Evolutionary conservation across 768 basidiomycete species (phyloP), one percentile per base, ranked within the genome.

Genomic region (Suillus decipiens): DNA sequence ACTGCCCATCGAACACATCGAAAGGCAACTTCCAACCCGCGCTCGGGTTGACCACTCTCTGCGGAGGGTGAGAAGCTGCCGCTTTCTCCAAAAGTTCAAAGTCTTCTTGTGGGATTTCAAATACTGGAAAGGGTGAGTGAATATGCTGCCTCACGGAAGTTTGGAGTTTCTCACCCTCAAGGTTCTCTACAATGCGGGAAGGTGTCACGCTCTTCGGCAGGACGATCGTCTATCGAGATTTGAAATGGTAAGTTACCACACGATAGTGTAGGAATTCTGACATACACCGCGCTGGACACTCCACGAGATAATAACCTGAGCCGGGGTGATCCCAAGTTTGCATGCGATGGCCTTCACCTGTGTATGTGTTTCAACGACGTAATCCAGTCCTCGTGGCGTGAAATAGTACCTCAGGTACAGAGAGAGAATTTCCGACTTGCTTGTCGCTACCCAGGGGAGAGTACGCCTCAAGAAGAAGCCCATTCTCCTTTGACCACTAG

Each of bases 191-290:
- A 39, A 94, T 80, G 34, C 89, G 84, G 50, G 82, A 81, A 12
- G 89, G 80, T 3, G 86, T 88, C 15, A 92, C 89, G 65, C 88
- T 90, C 81, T 93, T 94, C 2, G 92, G 89, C 12, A 93, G 79
- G 8, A 88, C 88, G 61, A 89, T 78, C 54, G 87, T 86, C 88
- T 89, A 67, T 33, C 5, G 19, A 22, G 12, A 2, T 43, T 45
- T 41, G 17, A 43, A 57, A 36, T 36, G 15, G 24, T 37, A 15
- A 39, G 33, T 39, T 17, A 33, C 41, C 33, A 22, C 36, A 56
- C 15, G 22, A 36, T n/a, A n/a, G 28, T 5, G 19, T 15, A 28
- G 24, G 10, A 42, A 43, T 43, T 19, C 11, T 0, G 19, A 79
- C 86, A 50, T 70, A 89, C 88, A 11, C 91, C 89, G 24, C 89